Evolutionary conservation across 2,329 filamentous ascomycete genomes (phyloP), one percentile per base, ranked within the genome.

Genomic region (Xylaria sp.): DNA sequence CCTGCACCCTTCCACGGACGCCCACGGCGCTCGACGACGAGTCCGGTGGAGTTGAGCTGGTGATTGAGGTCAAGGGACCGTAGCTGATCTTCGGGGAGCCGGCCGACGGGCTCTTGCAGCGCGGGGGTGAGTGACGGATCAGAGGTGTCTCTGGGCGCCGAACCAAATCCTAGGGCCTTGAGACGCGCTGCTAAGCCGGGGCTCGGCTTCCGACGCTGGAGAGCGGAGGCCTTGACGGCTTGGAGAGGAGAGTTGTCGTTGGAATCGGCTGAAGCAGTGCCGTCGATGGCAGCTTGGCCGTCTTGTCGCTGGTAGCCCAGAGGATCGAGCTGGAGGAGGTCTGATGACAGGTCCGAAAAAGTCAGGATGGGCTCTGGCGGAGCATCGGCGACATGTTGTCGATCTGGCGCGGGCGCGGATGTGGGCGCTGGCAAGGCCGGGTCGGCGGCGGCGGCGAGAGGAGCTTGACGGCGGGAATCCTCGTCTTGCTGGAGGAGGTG

Each of bases 1-100:
- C 87, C 85, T 76, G 86, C 84, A 77, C 88, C 89, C 81, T 87
- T 92, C 91, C 91, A 93, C 73, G 90, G 86, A 75, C 89, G 88
- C 76, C 90, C 90, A 74, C 89, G 86, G 76, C 89, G 85, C 78
- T 89, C 84, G 73, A 92, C 82, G 71, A 81, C 82, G 70, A 82
- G 82, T 69, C 76, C 76, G 71, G 76, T 70, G 27, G 86, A 87
- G 75, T 83, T 83, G 66, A 87, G 85, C 71, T 86, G 85, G 76
- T 92, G 89, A 66, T 87, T 86, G 71, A 87, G 83, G 80, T 94
- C 90, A 73, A 93, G 85, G 74, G 89, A 84, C 72, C 88, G 86
- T 65, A 93, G 84, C 73, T 92, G 90, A 71, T 89, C 84, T 78
- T 92, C 89, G 73, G 90, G 85, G 61, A 93, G 87, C 67, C 90